Evolutionary conservation across 306 rosid genomes (phyloP), one percentile per base, ranked within the genome.

Genomic region (Prunus mongolica): DNA sequence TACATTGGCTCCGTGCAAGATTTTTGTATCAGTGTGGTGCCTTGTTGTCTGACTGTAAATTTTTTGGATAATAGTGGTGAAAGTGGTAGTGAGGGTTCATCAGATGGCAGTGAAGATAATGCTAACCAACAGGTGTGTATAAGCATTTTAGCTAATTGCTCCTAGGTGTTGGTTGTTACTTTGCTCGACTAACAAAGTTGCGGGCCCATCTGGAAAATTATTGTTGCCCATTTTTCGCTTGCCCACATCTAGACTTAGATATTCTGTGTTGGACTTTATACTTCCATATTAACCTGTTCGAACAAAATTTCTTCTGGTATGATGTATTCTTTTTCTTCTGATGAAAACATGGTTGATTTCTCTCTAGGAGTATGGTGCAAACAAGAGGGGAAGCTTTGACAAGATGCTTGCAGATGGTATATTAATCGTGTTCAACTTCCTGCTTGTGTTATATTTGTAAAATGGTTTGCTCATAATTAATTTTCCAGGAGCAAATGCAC

Each of bases 341-440:
- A 45, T 77, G 74, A 73, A 14, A 51, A 13, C 16, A 18, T 72
- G 63, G 27, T 38, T 49, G 41, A 52, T 77, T 76, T 76, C 41
- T 75, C 46, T 69, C 54, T 77, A 95, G 99, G 99, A 91, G 49
- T 87, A 89, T 27, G 77, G 89, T 73, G 76, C 81, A 52, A 86
- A 81, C 82, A 92, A 88, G 85, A 92, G 89, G 79, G 93, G 99
- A 56, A 84, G 98, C 87, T 96, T 96, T 84, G 88, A 92, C 87
- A 91, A 82, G 83, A 96, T 96, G 98, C 97, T 96, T 80, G 97
- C 87, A 72, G 97, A 96, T 25, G 99, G 99, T 96, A 91, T 52
- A 28, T 25, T 77, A 32, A 50, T 52, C 45, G n/a, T 74, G 58
- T 57, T 82, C 70, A 62, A 27, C 32, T 20, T 13, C 65, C 52